These are phyloP conservation scores for Trypanosoma avium DNA, from an alignment of 208 protist genomes.

Conservation along the genomic window DNA sequence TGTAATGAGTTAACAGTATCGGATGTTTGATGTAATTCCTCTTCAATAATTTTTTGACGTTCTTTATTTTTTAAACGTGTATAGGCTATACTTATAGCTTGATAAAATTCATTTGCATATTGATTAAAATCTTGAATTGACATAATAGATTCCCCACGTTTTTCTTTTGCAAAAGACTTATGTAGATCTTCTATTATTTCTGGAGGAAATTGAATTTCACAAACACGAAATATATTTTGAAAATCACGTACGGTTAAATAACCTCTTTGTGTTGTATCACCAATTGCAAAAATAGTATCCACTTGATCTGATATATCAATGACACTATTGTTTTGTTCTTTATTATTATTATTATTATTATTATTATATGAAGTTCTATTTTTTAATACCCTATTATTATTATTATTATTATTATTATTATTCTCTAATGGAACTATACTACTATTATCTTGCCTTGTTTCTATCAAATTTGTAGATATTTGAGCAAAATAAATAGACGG, in stretches of 20 bases:
- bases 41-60: slow-evolving; percentile 44
- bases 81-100: slow-evolving; percentile 72
- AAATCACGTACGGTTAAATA: slow-evolving; percentile 43
- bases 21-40: slow-evolving; percentile 41
- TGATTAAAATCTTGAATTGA: slow-evolving; percentile 51
- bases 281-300: slow-evolving; percentile 54
- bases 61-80: slow-evolving; percentile 63
- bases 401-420: no score
- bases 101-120: slow-evolving; percentile 61
- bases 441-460: no score
- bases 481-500: no score
- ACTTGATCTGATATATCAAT: slow-evolving; percentile 58
- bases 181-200: slow-evolving; percentile 65
- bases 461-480: no score
- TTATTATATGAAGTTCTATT: no score
- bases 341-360: not conserved
- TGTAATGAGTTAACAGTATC: slow-evolving; percentile 36
- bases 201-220: slow-evolving; percentile 51
- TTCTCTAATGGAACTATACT: no score
- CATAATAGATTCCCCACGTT: slow-evolving; percentile 32
- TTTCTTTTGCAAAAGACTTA: slow-evolving; percentile 41
- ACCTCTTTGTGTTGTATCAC: slow-evolving; percentile 27
- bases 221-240: slow-evolving; percentile 54
- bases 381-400: no score
- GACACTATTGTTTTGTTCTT: slow-evolving; percentile 49